These are phyloP conservation scores for Phaseolus lunatus DNA, from an alignment of 306 rosid species.

Conservation along the genomic window DNA sequence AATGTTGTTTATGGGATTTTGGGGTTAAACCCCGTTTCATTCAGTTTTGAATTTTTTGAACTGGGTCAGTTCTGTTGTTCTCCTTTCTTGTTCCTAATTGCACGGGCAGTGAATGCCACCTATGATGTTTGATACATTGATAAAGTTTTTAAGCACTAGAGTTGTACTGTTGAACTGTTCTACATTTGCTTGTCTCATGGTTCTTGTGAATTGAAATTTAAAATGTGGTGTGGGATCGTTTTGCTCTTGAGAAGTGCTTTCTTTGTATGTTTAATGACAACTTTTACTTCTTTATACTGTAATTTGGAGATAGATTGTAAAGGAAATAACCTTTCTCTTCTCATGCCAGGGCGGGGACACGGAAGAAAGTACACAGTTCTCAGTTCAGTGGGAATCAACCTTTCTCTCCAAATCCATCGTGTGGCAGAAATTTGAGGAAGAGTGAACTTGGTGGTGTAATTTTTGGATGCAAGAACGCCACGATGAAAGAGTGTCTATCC, in stretches of 20 bases:
- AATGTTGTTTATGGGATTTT: background rate
- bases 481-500: constrained; percentile 72
- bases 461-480: constrained; percentile 75
- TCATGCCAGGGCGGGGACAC: constrained; percentile 58
- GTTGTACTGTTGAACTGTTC: constrained; percentile 15
- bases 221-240: constrained; percentile 29
- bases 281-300: constrained; percentile 13
- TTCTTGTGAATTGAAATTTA: constrained; percentile 17
- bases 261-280: background rate
- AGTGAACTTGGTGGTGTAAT: constrained; percentile 82
- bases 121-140: background rate
- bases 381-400: constrained; percentile 26
- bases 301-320: constrained; percentile 29
- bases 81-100: background rate
- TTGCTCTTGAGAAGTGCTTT: background rate
- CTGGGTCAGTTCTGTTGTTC: background rate
- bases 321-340: constrained; percentile 23
- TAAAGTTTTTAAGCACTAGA: background rate
- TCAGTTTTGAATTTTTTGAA: background rate
- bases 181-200: constrained; percentile 23
- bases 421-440: constrained; percentile 67
- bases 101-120: background rate
- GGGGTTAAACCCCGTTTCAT: constrained; percentile 19
- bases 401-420: constrained; percentile 29
- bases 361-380: constrained; percentile 51